phyloP scores from a whole-genome alignment of 495 filamentous ascomycete species.

The Aspergillus bertholletiae region DNA sequence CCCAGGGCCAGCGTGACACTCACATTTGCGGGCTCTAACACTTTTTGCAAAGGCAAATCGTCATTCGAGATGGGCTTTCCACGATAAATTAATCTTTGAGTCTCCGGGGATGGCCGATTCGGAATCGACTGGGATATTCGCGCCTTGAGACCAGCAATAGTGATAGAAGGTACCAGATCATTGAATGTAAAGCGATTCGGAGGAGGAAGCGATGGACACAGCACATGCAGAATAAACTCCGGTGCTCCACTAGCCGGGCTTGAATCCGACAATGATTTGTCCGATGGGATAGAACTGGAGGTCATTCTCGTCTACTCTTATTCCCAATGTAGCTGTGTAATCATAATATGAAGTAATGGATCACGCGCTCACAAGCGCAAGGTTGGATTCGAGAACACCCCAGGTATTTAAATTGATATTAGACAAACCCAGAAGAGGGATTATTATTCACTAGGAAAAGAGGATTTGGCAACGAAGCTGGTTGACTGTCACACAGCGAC shows the following conservation, averaged over 20 bases:
- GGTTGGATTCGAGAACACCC: not conserved
- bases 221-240: slow-evolving; percentile 55
- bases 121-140: slow-evolving; percentile 55
- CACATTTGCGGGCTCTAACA: slow-evolving; percentile 57
- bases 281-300: not conserved
- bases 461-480: not conserved
- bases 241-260: not conserved
- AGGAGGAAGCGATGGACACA: slow-evolving; percentile 61
- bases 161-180: slow-evolving; percentile 50
- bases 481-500: not conserved
- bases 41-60: slow-evolving; percentile 49
- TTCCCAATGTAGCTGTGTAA: not conserved
- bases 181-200: slow-evolving; percentile 51
- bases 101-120: slow-evolving; percentile 45
- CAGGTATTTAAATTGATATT: not conserved
- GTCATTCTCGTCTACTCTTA: slow-evolving; percentile 2
- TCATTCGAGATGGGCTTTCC: slow-evolving; percentile 57
- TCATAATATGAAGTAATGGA: not conserved
- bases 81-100: slow-evolving; percentile 64
- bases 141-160: slow-evolving; percentile 57
- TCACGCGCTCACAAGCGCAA: not conserved
- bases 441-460: not conserved
- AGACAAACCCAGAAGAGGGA: not conserved
- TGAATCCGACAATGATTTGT: not conserved
- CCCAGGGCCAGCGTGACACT: slow-evolving; percentile 16